Evolutionary conservation across 2,329 filamentous ascomycete species (phyloP), one percentile per base, ranked within the genome.

Genomic region (Orbilia oligospora): DNA sequence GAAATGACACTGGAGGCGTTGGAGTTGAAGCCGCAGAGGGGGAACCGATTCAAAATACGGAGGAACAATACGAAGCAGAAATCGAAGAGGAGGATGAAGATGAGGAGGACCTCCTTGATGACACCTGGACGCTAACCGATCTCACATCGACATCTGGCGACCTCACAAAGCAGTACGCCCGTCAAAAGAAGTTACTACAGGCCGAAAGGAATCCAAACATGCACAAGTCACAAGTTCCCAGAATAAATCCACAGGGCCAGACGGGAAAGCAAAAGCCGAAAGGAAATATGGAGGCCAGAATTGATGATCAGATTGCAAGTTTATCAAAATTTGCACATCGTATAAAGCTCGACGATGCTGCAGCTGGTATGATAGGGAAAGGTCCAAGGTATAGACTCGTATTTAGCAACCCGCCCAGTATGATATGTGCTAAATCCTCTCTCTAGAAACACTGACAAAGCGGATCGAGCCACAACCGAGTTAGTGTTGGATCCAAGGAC

Each of bases 401-500:
- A 20, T 14, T 8, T 16, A 18, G 3, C 30, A 41, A 16, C n/a
- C 12, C 12, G 14, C 38, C 10, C 33, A 9, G 27, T 8, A 51
- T 9, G 33, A 20, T 14, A 1, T 30, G 18, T 20, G 16, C 38
- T 77, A 55, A 53, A 9, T 38, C 5, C 36, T 12, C 12, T 14
- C 5, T 33, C 9, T 41, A 87, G 88, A 68, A 90, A 90, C 76
- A 93, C 93, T 84, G 94, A 97, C 85, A 97, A 96, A 87, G 91
- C 92, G 70, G 95, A 99, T 84, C 90, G 96, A 76, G 95, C 96
- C 65, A 99, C 96, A 14, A 93, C 90, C 81, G 96, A 99, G 84
- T 93, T 97, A 84, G 96, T 99, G 61, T 87, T 99, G 79, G 96
- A 99, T 85, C 93, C 94, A 80, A 89, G 94, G 68, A 99, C 96